Evolutionary conservation across 371 early-diverging fungal species (phyloP).

Genomic region (Conidiobolus incongruus): DNA sequence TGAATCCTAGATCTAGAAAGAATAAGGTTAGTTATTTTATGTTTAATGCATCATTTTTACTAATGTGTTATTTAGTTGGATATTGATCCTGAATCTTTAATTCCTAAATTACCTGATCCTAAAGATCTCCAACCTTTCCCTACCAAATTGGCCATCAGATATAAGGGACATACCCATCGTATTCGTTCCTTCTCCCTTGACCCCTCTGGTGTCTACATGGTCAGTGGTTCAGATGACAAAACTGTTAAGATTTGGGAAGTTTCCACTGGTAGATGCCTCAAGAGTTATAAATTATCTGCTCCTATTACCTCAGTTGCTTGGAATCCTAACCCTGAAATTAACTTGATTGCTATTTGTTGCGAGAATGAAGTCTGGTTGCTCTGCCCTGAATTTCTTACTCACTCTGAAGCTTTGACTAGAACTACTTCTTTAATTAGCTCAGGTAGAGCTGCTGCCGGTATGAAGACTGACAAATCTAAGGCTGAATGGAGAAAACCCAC

Average conservation of each 20-base stretch:
- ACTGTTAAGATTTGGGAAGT: slow-evolving; percentile 84
- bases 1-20: slow-evolving; percentile 78
- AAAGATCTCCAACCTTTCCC: slow-evolving; percentile 93
- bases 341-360: slow-evolving; percentile 39
- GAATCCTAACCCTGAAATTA: slow-evolving; percentile 65
- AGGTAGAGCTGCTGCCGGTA: no score
- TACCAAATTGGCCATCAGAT: slow-evolving; percentile 45
- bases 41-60: no score
- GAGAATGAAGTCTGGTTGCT: slow-evolving; percentile 1
- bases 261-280: slow-evolving; percentile 63
- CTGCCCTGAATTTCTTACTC: not conserved
- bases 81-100: slow-evolving; percentile 75
- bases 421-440: no score
- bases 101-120: slow-evolving; percentile 90
- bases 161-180: slow-evolving; percentile 53
- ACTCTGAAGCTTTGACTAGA: not conserved
- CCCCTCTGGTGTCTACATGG: slow-evolving; percentile 71
- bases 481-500: slow-evolving; percentile 46
- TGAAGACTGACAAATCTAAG: no score
- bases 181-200: slow-evolving; percentile 70
- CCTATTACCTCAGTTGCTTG: slow-evolving; percentile 55
- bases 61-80: slow-evolving; percentile 43
- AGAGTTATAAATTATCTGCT: slow-evolving; percentile 39
- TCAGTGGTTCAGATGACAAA: slow-evolving; percentile 73
- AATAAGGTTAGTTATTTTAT: slow-evolving; percentile 47